Evolutionary conservation across 106 monocot species (phyloP).

Genomic region (Platanthera guangdongensis): DNA sequence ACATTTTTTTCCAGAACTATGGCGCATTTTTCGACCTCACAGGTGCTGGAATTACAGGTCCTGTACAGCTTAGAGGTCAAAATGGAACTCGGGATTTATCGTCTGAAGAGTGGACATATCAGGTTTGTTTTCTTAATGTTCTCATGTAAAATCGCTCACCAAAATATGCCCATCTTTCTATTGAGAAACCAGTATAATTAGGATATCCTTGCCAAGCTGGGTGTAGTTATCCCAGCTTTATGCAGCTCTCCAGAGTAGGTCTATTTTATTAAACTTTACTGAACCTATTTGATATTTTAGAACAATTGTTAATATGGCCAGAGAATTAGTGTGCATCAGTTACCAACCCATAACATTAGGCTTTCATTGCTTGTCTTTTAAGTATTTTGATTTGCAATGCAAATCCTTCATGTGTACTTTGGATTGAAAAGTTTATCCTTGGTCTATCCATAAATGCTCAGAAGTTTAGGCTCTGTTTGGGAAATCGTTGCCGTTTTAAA

Average conservation of each 20-base stretch:
- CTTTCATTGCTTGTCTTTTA: not conserved
- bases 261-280: not conserved
- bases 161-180: not conserved
- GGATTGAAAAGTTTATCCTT: not conserved
- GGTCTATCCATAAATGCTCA: not conserved
- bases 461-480: no score
- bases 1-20: constrained; percentile 56
- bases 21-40: constrained; percentile 82
- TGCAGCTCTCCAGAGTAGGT: not conserved
- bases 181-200: not conserved
- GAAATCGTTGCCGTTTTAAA: no score
- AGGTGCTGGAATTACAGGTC: constrained; percentile 82
- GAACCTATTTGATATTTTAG: not conserved
- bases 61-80: constrained; percentile 45
- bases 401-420: not conserved
- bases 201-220: not conserved
- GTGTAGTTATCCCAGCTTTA: not conserved
- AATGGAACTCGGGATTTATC: constrained; percentile 42
- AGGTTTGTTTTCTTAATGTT: constrained; percentile 26
- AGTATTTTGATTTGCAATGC: not conserved
- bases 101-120: constrained; percentile 58
- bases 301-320: not conserved
- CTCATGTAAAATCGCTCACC: not conserved
- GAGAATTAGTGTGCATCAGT: not conserved
- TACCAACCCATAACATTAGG: not conserved